A percentile compares a stretch with the other conserved stretches of the same genome.
These are phyloP conservation scores for Auricularia auricula-judae DNA, from an alignment of 768 basidiomycete genomes.

Conservation along the genomic window DNA sequence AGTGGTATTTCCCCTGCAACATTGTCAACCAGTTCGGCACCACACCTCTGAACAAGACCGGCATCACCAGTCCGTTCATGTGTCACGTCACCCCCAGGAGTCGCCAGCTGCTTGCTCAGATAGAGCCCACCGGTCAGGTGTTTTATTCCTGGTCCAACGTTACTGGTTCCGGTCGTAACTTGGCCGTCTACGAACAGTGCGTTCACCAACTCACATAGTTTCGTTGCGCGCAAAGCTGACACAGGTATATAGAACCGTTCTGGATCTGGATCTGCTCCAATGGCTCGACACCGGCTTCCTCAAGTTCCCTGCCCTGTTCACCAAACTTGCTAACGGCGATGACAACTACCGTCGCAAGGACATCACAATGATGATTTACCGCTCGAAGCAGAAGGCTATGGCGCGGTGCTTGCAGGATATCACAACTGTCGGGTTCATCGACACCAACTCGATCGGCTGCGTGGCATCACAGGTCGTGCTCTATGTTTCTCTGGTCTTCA, in stretches of 20 bases:
- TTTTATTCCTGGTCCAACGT: slow-evolving; percentile 93
- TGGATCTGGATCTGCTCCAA: slow-evolving; percentile 76
- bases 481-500: slow-evolving; percentile 91
- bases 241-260: slow-evolving; percentile 48
- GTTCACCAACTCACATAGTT: slow-evolving; percentile 21
- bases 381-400: slow-evolving; percentile 52
- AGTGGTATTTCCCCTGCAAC: slow-evolving; percentile 99
- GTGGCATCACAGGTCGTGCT: slow-evolving; percentile 92
- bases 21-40: slow-evolving; percentile 64
- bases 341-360: slow-evolving; percentile 74
- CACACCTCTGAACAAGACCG: slow-evolving; percentile 51
- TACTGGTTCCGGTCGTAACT: slow-evolving; percentile 50
- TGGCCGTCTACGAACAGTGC: slow-evolving; percentile 91
- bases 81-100: slow-evolving; percentile 62
- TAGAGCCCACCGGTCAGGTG: slow-evolving; percentile 66
- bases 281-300: slow-evolving; percentile 79
- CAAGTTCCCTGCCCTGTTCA: slow-evolving; percentile 73
- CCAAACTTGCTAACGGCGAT: slow-evolving; percentile 57
- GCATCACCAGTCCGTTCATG: slow-evolving; percentile 48
- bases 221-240: not conserved
- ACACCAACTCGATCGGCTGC: slow-evolving; percentile 89
- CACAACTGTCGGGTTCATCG: slow-evolving; percentile 84
- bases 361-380: slow-evolving; percentile 74
- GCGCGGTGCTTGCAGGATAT: slow-evolving; percentile 82
- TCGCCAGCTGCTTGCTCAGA: slow-evolving; percentile 35